Percentiles rank a stretch among this genome's conserved stretches.
Conservation (phyloP, 768 basidiomycete species). For the Podaxis sp. region DNA sequence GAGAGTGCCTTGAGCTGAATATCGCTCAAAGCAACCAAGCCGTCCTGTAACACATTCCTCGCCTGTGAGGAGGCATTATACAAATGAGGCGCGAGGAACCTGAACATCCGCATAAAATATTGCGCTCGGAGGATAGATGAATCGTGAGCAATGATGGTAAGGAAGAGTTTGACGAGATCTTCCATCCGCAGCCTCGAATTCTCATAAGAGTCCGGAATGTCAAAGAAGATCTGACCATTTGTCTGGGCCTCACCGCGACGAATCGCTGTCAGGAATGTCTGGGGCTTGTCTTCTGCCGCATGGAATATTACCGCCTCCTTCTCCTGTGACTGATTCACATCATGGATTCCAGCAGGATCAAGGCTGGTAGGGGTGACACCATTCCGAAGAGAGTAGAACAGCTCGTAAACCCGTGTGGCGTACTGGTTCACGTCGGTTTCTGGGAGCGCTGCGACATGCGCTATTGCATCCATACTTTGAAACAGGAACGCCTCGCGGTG, state of each 20-base stretch:
- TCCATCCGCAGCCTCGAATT: constrained; percentile 56
- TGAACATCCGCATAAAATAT: constrained; percentile 64
- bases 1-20: constrained; percentile 48
- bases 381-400: constrained; percentile 58
- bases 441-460: constrained; percentile 52
- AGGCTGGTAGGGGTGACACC: constrained; percentile 37
- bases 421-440: constrained; percentile 50
- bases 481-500: constrained; percentile 76
- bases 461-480: constrained; percentile 65
- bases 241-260: constrained; percentile 43
- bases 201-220: constrained; percentile 62
- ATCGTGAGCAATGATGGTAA: constrained; percentile 81
- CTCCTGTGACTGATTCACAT: constrained; percentile 63
- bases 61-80: constrained; percentile 56
- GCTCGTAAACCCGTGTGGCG: constrained; percentile 52
- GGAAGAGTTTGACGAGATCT: constrained; percentile 67
- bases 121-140: constrained; percentile 65
- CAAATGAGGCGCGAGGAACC: constrained; percentile 53
- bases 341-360: constrained; percentile 68
- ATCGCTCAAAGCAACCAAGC: constrained; percentile 63
- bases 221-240: constrained; percentile 40
- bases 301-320: constrained; percentile 67
- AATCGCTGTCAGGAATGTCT: constrained; percentile 61
- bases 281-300: constrained; percentile 73
- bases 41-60: constrained; percentile 59